Evolutionary conservation across 371 early-diverging fungal genomes (phyloP), one percentile per base, ranked within the genome.

Genomic region (Chytridiales sp.): DNA sequence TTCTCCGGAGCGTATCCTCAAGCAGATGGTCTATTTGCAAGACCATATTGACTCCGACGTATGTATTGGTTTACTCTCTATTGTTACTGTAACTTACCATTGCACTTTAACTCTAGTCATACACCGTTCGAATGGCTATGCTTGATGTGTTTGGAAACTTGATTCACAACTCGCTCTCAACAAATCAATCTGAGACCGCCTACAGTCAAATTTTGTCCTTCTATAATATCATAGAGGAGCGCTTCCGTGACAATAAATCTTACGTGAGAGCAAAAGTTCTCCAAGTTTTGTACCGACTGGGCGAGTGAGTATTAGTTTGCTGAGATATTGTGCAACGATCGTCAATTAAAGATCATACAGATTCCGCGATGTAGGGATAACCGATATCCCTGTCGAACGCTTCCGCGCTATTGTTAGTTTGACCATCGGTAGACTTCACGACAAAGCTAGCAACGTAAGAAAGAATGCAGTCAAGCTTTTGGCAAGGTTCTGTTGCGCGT

Each of bases 361-460:
- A 32, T 39, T 50, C 3, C 52, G 64, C n/a, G 62, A 58, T 21
- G 41, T 46, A 9, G 66, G 67, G 4, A 51, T 74, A 19, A 69
- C 76, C 2, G 68, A 71, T 54, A 71, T 76, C 47, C 79, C 77
- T 27, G 19, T 79, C 15, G 62, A 68, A 13, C 61, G 64, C 8
- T 80, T 95, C n/a, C 85, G 85, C 39, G 76, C 78, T 8, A 74
- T 95, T 17, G 70, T 90, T 1, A 72, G 79, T 6, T 68, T 92
- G 13, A 81, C 85, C 4, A 77, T 88, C 32, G 86, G 89, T 15
- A 84, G 94, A 36, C 76, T 97, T 22, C 84, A 88, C 47, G 98
- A 98, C 71, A 97, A 95, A 70, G 87, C 89, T 44, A 87, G 87
- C 62, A 81, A 76, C 56, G 93, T 96, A 4, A 84, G 98, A 36